Base-by-base conservation (phyloP, 2,329 filamentous ascomycete species). In the Neofusicoccum sp. region DNA sequence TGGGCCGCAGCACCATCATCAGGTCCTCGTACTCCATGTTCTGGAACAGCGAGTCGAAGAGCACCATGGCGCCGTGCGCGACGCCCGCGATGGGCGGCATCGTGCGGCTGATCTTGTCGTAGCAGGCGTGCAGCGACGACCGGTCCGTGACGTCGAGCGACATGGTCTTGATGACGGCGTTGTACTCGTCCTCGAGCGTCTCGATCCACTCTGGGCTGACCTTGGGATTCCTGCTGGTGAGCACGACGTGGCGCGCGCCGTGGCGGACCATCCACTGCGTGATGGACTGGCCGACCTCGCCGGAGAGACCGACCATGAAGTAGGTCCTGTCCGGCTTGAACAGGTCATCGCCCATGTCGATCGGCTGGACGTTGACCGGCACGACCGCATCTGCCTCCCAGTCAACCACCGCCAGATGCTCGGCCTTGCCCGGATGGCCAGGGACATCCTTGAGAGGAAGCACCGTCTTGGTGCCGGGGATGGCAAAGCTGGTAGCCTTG, bases 141-240 rank as follows among this genome's bases (percentile, higher is more conserved):
- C 43, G 29, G 41, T 64, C 39, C 1, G 54, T 62, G n/a, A 69
- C 48, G 50, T 69, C 66, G n/a, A 54, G 34, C 6, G 65, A 12
- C 2, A 56, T 9, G 34, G 52, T 28, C 11, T 54, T 36, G 8
- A 67, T 22, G 44, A 16, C 3, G 8, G 65, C 66, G 9, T 60
- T 64, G 11, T n/a, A 4, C 48, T 12, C 63, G 3, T 6, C 12
- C 29, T 22, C 22, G 22, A 73, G 58, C 11, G 54, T 44, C 14
- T 70, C 62, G 12, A 76, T 36, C 69, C 70, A 76, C 2, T 41
- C 54, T 3, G 67, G 48, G 6, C 77, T 68, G 3, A 80, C 63
- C 3, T 73, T 67, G 3, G 78, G 76, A 9, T 71, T 73, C 1
- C 81, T 75, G 47, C 77, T 80, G 0, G 77, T 74, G 2, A 84